These are phyloP conservation scores for Cucurbita ficifolia DNA, from an alignment of 306 rosid genomes.

Conservation along the genomic window DNA sequence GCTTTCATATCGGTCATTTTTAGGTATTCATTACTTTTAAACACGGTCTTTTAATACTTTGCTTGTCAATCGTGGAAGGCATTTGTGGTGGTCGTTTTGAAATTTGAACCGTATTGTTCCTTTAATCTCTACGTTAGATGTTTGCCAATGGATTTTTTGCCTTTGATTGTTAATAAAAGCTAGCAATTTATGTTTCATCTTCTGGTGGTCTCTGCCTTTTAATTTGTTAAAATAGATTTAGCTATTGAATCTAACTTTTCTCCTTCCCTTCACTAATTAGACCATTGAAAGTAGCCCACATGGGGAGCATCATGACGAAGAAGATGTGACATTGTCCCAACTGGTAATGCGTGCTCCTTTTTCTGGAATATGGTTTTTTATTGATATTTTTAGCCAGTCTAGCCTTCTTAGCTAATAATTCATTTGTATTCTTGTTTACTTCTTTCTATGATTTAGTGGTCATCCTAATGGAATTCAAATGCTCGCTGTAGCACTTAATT, in stretches of 20 bases:
- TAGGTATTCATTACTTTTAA: background rate
- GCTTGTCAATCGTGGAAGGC: background rate
- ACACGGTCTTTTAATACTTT: background rate
- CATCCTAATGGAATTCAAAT: slow-evolving; percentile 8
- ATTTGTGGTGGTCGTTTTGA: background rate
- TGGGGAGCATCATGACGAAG: slow-evolving; percentile 56
- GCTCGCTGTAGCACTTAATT: slow-evolving; percentile 65
- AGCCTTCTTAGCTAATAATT: background rate
- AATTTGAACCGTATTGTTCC: background rate
- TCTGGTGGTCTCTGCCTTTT: background rate
- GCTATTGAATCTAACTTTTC: background rate
- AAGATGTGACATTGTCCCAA: slow-evolving; percentile 69
- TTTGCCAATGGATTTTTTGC: background rate
- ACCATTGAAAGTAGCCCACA: slow-evolving; percentile 69
- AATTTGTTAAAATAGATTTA: background rate
- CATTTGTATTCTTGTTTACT: background rate
- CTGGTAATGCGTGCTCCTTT: slow-evolving; percentile 29
- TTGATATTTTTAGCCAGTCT: background rate
- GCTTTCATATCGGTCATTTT: background rate
- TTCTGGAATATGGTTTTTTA: slow-evolving; percentile 5
- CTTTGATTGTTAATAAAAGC: background rate
- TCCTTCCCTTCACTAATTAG: slow-evolving; percentile 24
- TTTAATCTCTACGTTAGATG: background rate
- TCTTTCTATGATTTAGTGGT: background rate
- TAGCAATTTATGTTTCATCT: background rate